Evolutionary conservation across 768 basidiomycete genomes (phyloP).

Genomic region (Sistotremastrum suecicum): DNA sequence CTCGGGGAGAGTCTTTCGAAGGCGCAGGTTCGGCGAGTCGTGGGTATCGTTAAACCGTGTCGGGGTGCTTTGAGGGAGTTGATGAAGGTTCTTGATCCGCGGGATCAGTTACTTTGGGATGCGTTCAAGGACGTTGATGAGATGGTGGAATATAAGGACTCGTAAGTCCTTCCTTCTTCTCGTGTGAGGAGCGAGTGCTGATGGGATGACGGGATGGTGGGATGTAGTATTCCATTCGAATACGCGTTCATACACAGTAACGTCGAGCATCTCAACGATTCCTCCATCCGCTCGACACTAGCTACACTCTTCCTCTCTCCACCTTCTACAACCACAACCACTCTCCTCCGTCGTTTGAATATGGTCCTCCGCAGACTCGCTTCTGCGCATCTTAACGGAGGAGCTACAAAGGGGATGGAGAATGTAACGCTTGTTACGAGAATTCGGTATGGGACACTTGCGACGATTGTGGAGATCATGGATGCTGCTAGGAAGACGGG

Average conservation of each 20-base stretch:
- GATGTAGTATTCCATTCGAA: conserved; percentile 21
- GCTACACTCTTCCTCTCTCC: background rate
- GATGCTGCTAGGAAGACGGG: too few relatives aligned
- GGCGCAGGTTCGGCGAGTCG: conserved; percentile 27
- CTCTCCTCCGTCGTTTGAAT: too few relatives aligned
- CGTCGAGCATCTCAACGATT: conserved; percentile 11
- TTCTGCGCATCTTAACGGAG: too few relatives aligned
- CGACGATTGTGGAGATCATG: too few relatives aligned
- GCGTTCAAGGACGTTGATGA: conserved; percentile 16
- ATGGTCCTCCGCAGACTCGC: too few relatives aligned
- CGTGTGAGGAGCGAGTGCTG: background rate
- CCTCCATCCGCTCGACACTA: conserved; percentile 11
- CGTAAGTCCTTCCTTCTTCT: conserved; percentile 15
- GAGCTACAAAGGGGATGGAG: too few relatives aligned
- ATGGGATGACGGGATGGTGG: too few relatives aligned
- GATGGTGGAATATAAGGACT: conserved; percentile 10
- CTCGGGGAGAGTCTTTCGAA: conserved; percentile 20
- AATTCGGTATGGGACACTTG: too few relatives aligned
- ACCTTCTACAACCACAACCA: background rate
- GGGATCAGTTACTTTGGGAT: conserved; percentile 28
- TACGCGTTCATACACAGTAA: conserved; percentile 28
- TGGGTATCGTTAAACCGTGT: conserved; percentile 24
- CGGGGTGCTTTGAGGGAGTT: conserved; percentile 28
- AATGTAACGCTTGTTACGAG: too few relatives aligned
- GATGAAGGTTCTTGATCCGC: conserved; percentile 29